Conservation (phyloP, 2,329 filamentous ascomycete species). For the Arthrobotrys megalospora region DNA sequence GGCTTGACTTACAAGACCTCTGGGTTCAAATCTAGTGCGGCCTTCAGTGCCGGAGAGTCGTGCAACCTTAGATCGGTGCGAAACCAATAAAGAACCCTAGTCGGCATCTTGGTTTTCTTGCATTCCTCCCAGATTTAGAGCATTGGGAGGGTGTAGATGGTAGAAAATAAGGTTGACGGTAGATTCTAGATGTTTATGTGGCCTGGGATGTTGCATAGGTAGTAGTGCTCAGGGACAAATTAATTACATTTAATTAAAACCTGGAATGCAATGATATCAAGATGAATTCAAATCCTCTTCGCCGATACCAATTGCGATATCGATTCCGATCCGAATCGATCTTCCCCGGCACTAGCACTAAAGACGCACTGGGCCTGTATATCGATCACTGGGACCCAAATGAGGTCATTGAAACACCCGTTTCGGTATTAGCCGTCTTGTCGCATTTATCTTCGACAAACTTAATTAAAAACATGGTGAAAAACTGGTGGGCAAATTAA, state of each 20-base stretch:
- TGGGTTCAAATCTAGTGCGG: conserved; percentile 79
- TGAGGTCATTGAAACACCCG: conserved; percentile 47
- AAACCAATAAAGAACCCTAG: conserved; percentile 82
- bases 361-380: conserved; percentile 9
- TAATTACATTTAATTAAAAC: too few relatives aligned
- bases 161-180: neutral
- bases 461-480: conserved; percentile 20
- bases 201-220: neutral
- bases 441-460: conserved; percentile 21
- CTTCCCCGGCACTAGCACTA: conserved; percentile 2
- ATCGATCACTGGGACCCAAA: conserved; percentile 23
- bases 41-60: conserved; percentile 81
- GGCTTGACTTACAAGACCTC: conserved; percentile 72
- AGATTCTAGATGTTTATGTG: conserved; percentile 1
- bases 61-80: conserved; percentile 83
- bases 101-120: conserved; percentile 63
- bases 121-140: neutral
- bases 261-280: neutral
- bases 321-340: conserved; percentile 31
- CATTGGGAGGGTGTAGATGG: neutral
- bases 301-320: neutral
- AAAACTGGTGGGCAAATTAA: conserved; percentile 19
- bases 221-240: conserved; percentile 1
- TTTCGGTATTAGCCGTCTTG: conserved; percentile 41
- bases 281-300: neutral